Base-by-base conservation (phyloP, 1,284 basidiomycete species). In the Tilletia horrida region DNA sequence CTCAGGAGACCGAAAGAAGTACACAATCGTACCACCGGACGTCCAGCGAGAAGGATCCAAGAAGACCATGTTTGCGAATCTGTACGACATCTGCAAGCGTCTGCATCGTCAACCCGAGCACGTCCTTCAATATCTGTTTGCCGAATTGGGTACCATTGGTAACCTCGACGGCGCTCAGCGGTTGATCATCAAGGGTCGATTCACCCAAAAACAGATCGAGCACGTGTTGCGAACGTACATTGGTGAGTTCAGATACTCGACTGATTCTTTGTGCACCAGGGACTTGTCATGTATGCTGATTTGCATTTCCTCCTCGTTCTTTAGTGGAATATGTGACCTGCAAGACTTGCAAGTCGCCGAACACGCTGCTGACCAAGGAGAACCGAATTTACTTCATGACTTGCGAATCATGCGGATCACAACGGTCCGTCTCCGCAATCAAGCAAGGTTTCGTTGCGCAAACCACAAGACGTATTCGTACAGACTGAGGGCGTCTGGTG, bases 21-120 rank as follows among this genome's bases (percentile, higher is more conserved):
- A 97, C 86, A 97, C 93, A 21, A 95, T 98, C 76, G 92, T 93
- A 0, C 96, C 95, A n/a, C 95, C 95, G 21, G 90, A 91, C 69
- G 90, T 98, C 64, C 89, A 91, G 78, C 87, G 93, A 80, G 95
- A 99, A 86, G 87, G 87, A 27, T 95, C 94, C 84, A 97, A 98
- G 84, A 95, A 95, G 85, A 90, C 93, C 52, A 90, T 96, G 73
- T 99, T 98, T 76, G 90, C 93, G 74, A 99, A 99, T 83, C 88
- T 98, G 69, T 88, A 89, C 75, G 95, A 99, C 82, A 98, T 99
- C 76, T 97, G 95, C 87, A 94, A 91, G 84, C 89, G 92, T 65
- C 97, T 99, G 93, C 95, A 97, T 85, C 87, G 95, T 82, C 91
- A 93, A 84, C 93, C 95, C n/a, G 96, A 98, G 84, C 96, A 99